Percentiles rank a stretch among this genome's conserved stretches.
Evolutionary conservation across 2,329 filamentous ascomycete species (phyloP).

Genomic region (Cercospora nicotianae): DNA sequence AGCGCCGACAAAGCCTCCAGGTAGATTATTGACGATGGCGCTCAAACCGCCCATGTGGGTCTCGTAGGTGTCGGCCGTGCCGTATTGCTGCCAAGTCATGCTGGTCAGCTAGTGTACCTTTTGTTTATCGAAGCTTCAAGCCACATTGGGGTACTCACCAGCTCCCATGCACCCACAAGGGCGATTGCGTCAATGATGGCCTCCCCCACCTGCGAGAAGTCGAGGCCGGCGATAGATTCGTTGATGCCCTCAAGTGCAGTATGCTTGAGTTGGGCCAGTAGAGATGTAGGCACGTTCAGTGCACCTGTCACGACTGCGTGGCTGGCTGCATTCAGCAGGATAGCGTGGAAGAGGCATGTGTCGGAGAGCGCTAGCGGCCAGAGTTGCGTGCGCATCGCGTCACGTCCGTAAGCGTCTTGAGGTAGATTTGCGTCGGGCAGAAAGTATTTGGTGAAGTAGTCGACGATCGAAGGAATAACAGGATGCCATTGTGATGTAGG

Average conservation of each 20-base stretch:
- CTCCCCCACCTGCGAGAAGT: conserved; percentile 19
- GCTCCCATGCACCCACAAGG: conserved; percentile 27
- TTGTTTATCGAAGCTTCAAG: conserved; percentile 9
- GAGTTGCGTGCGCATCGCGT: conserved; percentile 22
- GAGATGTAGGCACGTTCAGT: conserved; percentile 14
- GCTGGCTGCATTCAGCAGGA: conserved; percentile 25
- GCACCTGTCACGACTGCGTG: conserved; percentile 24
- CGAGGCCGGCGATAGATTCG: conserved; percentile 18
- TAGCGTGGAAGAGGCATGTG: conserved; percentile 24
- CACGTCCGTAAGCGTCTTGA: conserved; percentile 17
- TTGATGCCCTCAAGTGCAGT: conserved; percentile 26
- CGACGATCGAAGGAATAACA: conserved; percentile 19
- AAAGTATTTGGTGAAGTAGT: conserved; percentile 24
- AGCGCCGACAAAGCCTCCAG: conserved; percentile 21
- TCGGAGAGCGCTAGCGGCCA: conserved; percentile 25
- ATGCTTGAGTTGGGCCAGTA: conserved; percentile 24
- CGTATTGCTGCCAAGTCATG: conserved; percentile 22
- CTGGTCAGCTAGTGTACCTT: conserved; percentile 7
- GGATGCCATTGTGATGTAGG: conserved; percentile 25
- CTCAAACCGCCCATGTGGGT: conserved; percentile 28
- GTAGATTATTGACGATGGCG: conserved; percentile 24
- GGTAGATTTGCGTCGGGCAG: conserved; percentile 10
- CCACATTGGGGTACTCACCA: conserved; percentile 19
- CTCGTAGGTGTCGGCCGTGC: conserved; percentile 22
- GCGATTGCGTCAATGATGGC: conserved; percentile 25